These are phyloP conservation scores for Pestalotiopsis sp. DNA, from an alignment of 2,329 filamentous ascomycete genomes.

Conservation along the genomic window DNA sequence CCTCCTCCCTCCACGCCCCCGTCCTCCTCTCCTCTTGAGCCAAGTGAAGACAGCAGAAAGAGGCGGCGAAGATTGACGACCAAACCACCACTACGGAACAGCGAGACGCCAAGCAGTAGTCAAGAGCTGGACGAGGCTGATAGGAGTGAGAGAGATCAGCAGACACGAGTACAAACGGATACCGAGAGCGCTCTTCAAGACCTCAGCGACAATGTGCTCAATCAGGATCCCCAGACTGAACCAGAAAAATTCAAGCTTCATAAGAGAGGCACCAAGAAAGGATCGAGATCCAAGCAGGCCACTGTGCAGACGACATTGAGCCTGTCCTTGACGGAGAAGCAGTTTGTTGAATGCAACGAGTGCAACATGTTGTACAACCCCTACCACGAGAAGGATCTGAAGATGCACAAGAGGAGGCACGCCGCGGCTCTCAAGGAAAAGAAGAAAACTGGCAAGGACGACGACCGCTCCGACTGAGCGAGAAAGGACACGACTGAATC, in stretches of 20 bases:
- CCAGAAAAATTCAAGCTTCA: background rate
- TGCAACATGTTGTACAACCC: conserved; percentile 50
- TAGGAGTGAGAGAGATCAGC: background rate
- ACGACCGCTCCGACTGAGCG: background rate
- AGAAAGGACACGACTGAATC: background rate
- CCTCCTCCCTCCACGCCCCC: conserved; percentile 31
- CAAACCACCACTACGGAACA: conserved; percentile 16
- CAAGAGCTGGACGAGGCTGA: background rate
- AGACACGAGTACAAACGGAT: background rate
- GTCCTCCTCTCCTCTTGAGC: conserved; percentile 29
- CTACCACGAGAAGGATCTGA: conserved; percentile 45
- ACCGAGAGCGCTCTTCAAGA: conserved; percentile 2
- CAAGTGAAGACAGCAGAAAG: conserved; percentile 19
- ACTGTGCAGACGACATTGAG: conserved; percentile 45
- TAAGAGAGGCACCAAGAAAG: background rate
- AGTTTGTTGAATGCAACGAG: conserved; percentile 43
- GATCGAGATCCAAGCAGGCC: conserved; percentile 23
- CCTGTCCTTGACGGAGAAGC: conserved; percentile 37
- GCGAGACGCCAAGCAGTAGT: conserved; percentile 15
- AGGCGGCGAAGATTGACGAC: conserved; percentile 37
- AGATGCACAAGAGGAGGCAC: conserved; percentile 41
- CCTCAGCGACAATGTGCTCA: conserved; percentile 15
- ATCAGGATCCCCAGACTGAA: conserved; percentile 15
- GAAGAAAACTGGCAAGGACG: background rate
- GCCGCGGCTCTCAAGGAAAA: conserved; percentile 31